Percentiles rank a stretch among this genome's conserved stretches.
phyloP scores from a whole-genome alignment of 257 asterid genomes.

The Agastache rugosa region DNA sequence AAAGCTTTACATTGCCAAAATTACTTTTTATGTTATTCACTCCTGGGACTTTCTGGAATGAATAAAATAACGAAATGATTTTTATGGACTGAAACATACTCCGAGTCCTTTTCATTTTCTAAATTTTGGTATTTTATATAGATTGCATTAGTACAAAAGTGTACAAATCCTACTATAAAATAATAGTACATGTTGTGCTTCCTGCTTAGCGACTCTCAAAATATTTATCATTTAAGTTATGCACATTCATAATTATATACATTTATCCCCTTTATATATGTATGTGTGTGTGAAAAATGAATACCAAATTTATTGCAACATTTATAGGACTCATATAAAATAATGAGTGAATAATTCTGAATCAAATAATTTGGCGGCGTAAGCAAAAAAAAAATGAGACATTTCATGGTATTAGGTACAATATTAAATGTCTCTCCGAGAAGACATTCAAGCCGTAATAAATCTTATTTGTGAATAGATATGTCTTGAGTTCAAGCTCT shows the following conservation, averaged over 20 bases:
- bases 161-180: background rate
- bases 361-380: constrained; percentile 23
- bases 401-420: background rate
- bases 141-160: constrained; percentile 13
- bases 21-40: background rate
- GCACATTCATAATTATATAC: background rate
- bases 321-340: background rate
- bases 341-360: background rate
- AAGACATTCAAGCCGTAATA: too few species aligned
- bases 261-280: too few species aligned
- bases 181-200: background rate
- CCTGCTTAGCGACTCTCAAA: background rate
- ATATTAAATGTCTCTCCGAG: too few species aligned
- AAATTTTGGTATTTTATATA: background rate
- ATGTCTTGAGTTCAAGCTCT: too few species aligned
- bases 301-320: background rate
- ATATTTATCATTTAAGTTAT: background rate
- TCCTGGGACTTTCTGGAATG: background rate
- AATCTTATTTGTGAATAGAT: too few species aligned
- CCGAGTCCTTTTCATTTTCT: constrained; percentile 1
- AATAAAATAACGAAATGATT: background rate
- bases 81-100: constrained; percentile 4
- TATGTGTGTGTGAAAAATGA: background rate
- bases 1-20: background rate
- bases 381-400: constrained; percentile 26